Base-by-base conservation (phyloP, 768 basidiomycete genomes). In the Pleurotus tuber-regium region DNA sequence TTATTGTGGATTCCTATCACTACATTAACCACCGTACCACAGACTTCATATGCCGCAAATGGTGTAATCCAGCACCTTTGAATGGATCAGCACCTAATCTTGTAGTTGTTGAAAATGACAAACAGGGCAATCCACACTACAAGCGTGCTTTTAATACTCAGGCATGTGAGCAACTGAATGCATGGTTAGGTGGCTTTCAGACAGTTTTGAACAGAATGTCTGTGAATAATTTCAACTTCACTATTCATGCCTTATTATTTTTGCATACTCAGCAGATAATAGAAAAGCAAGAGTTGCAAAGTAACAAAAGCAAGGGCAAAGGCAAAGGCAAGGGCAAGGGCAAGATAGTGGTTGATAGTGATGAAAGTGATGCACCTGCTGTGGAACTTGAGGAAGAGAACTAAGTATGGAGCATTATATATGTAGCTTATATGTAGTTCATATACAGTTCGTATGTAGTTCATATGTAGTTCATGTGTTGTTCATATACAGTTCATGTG, bases 131-230 rank as follows among this genome's bases (percentile, higher is more conserved):
- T 9, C 26, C 44, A 6, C 53, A 61, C 50, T 54, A 39, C n/a
- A 61, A 59, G 38, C 36, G 54, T 16, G 67, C 59, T 30, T 65
- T 64, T 44, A 65, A 63, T 53, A 66, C 60, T 28, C 59, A 66
- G 52, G 64, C 61, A 42, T 65, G 64, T 56, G 63, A 69, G 30
- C 66, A 69, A 51, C 58, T 69, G 14, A 67, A 66, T 62, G 50
- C 61, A 10, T 70, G 67, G 66, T 39, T 68, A 25, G 63, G 57
- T 42, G 63, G 66, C 7, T 68, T 61, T 63, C 63, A 68, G 40
- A 54, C 61, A 26, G 62, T 63, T 57, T 43, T 69, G 25, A 62
- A 60, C 23, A 42, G 59, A 40, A 67, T 66, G 61, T 55, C 54
- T 5, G 46, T 49, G 19, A 38, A 50, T 3, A 67, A 66, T 51